Evolutionary conservation across 331 rosid species (phyloP).

Genomic region (Acacia concinna): DNA sequence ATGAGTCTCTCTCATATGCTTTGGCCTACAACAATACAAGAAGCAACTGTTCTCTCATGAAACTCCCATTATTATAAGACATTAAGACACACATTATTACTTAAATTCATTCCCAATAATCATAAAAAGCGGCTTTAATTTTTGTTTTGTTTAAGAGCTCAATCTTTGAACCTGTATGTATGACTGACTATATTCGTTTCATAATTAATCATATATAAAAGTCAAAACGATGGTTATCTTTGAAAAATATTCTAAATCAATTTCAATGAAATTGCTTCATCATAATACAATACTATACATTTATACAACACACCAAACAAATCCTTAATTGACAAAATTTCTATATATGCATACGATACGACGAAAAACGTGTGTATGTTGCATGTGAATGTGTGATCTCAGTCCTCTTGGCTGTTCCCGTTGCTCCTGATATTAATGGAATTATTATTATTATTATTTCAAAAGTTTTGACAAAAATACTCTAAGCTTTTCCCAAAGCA

Average conservation of each 20-base stretch:
- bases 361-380: neutral
- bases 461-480: neutral
- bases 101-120: neutral
- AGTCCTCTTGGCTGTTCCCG: neutral
- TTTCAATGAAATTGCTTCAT: neutral
- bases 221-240: neutral
- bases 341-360: neutral
- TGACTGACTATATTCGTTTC: neutral
- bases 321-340: neutral
- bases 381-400: neutral
- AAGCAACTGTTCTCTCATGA: neutral
- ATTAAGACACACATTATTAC: neutral
- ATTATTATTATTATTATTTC: neutral
- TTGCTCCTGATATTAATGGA: neutral
- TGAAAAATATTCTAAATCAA: neutral
- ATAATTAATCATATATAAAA: too few species aligned
- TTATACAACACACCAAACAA: neutral
- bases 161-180: neutral
- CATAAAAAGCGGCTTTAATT: neutral
- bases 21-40: conserved; percentile 1
- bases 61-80: neutral
- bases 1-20: conserved; percentile 30
- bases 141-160: neutral
- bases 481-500: neutral
- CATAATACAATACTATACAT: too few species aligned